A percentile compares a stretch with the other conserved stretches of the same genome.
Conservation (phyloP, 495 filamentous ascomycete species). For the Clavariopsis aquatica region DNA sequence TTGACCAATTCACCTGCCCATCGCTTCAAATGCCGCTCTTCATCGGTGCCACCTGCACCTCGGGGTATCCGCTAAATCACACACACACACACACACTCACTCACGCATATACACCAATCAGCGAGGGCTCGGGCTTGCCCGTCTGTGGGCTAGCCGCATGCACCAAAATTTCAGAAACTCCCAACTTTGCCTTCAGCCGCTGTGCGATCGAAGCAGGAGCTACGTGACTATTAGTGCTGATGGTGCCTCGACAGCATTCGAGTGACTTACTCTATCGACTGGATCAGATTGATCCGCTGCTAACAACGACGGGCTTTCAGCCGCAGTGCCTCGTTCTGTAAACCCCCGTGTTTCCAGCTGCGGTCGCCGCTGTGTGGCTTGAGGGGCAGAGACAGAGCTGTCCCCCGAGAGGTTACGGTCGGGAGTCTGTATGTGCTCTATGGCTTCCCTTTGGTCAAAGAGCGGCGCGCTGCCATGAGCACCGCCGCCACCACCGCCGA, state of each 20-base stretch:
- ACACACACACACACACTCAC: neutral
- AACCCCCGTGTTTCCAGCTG: conserved; percentile 34
- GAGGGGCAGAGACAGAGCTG: conserved; percentile 19
- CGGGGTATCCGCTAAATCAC: conserved; percentile 12
- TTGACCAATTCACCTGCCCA: neutral
- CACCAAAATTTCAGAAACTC: neutral
- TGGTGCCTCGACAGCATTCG: neutral
- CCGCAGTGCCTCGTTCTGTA: conserved; percentile 28
- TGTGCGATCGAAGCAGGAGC: conserved; percentile 41
- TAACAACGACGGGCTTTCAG: conserved; percentile 35
- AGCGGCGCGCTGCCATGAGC: conserved; percentile 62
- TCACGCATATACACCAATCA: too few relatives aligned
- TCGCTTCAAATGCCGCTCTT: neutral
- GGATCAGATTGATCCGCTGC: conserved; percentile 37
- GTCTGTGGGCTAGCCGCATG: neutral
- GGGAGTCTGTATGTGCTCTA: conserved; percentile 25
- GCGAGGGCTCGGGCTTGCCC: too few relatives aligned
- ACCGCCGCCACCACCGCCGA: conserved; percentile 63
- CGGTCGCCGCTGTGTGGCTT: conserved; percentile 25
- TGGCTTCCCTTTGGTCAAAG: conserved; percentile 37
- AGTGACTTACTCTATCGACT: conserved; percentile 32
- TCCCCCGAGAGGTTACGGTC: conserved; percentile 21
- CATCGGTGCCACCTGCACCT: neutral
- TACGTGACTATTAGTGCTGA: conserved; percentile 6
- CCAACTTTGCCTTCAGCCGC: conserved; percentile 13